Evolutionary conservation across 1,284 basidiomycete species (phyloP).

Genomic region (Papiliotrema terrestris): DNA sequence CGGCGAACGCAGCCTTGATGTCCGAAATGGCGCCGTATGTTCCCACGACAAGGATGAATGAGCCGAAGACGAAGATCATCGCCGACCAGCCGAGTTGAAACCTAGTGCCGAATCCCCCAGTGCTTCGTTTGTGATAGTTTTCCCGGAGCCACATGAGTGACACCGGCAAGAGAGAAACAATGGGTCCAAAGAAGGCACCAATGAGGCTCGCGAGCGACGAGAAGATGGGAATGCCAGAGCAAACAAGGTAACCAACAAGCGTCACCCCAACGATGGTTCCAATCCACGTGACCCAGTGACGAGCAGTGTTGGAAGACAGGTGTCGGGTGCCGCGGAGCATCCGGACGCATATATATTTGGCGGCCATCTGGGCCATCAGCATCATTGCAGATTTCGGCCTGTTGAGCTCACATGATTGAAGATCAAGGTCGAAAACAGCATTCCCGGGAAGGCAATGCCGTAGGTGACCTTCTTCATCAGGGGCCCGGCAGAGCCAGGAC

Average conservation of each 20-base stretch:
- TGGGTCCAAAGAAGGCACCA: slow-evolving; percentile 13
- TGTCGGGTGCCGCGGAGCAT: slow-evolving; percentile 59
- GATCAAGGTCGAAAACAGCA: slow-evolving; percentile 34
- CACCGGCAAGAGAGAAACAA: background rate
- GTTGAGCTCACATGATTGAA: slow-evolving; percentile 27
- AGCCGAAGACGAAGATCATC: background rate
- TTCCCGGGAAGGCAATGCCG: slow-evolving; percentile 38
- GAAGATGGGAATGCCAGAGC: slow-evolving; percentile 22
- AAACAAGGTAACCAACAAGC: slow-evolving; percentile 12
- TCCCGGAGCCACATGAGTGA: background rate
- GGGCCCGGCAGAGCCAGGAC: slow-evolving; percentile 47
- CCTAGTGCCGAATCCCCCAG: background rate
- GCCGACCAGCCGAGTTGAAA: background rate
- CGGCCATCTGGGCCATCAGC: slow-evolving; percentile 11
- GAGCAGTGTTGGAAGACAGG: slow-evolving; percentile 57
- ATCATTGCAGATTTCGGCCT: slow-evolving; percentile 6
- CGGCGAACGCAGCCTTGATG: background rate
- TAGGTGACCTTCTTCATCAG: slow-evolving; percentile 43
- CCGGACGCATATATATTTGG: slow-evolving; percentile 55
- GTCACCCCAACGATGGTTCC: slow-evolving; percentile 28
- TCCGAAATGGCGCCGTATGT: background rate
- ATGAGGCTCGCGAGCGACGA: slow-evolving; percentile 19
- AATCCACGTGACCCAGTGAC: slow-evolving; percentile 60
- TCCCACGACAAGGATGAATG: background rate
- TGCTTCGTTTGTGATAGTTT: background rate